Evolutionary conservation across 176 grass and related monocot species (phyloP), one percentile per base, ranked within the genome.

Genomic region (sorghum (Sorghum bicolor)): DNA sequence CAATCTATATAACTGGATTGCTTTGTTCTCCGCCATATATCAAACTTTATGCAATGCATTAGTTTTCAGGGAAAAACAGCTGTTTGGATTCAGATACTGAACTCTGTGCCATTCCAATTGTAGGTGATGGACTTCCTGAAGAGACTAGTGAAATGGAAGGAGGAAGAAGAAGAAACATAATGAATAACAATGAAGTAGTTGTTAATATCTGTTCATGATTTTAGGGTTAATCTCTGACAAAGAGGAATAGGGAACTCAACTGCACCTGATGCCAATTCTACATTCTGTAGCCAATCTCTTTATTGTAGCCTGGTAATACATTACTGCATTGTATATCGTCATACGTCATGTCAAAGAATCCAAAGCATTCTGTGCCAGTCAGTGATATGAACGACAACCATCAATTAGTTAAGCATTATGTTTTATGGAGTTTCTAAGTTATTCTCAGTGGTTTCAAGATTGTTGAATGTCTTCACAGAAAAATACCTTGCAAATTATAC

Each of bases 111-210:
- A 33, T 80, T 55, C 80, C 32, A 48, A 31, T 17, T 58, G 55
- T 33, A 88, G 81, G 81, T 88, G 43, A 88, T 79, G 86, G 80
- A 88, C 29, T 90, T 86, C 74, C 50, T 86, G 20, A 86, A 74
- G 10, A 81, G 43, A 71, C 25, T 90, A 50, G 79, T 90, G 6
- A 86, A 77, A 78, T 86, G 88, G 88, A 90, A 83, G 79, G 67
- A 84, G 9, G 74, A 62, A 36, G 85, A 87, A 87, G 85, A 67
- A 82, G 78, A 67, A 82, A 71, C 63, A 61, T 76, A 29, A 29
- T 6, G 11, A 82, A 25, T 53, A 75, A 30, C 62, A 68, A 69
- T 58, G 13, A 75, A 75, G n/a, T 67, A 81, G 85, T n/a, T 36
- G 13, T 31, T 58, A 75, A 43, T 15, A 25, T 45, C 1, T 87